These are phyloP conservation scores for Ambrosia artemisiifolia DNA, from an alignment of 129 eudicot genomes.

Conservation along the genomic window DNA sequence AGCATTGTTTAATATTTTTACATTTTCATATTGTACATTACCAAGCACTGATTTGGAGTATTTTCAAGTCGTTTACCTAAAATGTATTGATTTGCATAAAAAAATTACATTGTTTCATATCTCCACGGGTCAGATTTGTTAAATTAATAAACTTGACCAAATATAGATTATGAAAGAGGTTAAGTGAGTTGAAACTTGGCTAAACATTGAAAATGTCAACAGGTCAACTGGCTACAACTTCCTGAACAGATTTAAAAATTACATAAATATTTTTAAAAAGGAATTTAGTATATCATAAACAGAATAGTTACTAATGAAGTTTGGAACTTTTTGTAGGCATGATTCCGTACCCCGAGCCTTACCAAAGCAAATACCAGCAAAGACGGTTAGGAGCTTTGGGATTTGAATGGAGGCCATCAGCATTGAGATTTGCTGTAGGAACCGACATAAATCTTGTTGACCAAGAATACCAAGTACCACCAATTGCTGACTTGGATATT, in stretches of 20 bases:
- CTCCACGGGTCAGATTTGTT: no score
- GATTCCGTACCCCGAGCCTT: conserved; percentile 97
- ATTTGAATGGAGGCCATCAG: conserved; percentile 87
- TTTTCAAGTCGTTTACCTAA: background rate
- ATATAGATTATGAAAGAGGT: no score
- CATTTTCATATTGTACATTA: background rate
- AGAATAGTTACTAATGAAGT: background rate
- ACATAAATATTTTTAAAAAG: background rate
- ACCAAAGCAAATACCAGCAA: conserved; percentile 78
- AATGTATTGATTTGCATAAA: no score
- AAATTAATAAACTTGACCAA: background rate
- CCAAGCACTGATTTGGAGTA: background rate
- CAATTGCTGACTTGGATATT: conserved; percentile 79
- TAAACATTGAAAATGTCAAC: no score
- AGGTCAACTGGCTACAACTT: background rate
- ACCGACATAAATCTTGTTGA: conserved; percentile 75
- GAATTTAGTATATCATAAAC: background rate
- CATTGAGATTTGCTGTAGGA: conserved; percentile 81
- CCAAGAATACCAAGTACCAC: conserved; percentile 80
- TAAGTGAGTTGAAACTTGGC: no score
- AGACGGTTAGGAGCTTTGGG: conserved; percentile 88
- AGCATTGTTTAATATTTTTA: conserved; percentile 1
- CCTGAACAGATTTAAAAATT: background rate
- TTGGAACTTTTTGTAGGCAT: conserved; percentile 48
- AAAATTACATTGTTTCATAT: no score